Base-by-base conservation (phyloP, 2,329 filamentous ascomycete genomes). In the Aspergillus flavus region DNA sequence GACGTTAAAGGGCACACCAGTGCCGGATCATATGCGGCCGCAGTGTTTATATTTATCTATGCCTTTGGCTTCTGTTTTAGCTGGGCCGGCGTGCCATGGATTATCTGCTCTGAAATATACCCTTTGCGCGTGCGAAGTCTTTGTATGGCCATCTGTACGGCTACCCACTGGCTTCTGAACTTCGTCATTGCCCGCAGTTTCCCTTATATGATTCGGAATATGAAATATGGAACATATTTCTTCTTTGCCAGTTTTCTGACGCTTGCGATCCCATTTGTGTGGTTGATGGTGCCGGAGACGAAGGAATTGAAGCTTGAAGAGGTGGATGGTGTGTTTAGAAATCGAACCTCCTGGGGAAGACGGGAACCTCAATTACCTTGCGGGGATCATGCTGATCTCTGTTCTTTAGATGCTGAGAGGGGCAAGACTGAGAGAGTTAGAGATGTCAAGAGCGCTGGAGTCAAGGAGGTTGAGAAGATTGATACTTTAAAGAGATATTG, bases 131-230 rank as follows among this genome's bases (percentile, higher is more conserved):
- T 91, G 5, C 81, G 90, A 57, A 86, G 85, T 34, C 78, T 88
- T 68, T 90, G 90, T 68, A 88, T 91, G 1, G 85, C 88, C 2
- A 80, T 91, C 32, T 89, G 84, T 1, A 88, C 89, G 0, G 87
- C 86, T 0, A 89, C 86, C 0, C 88, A 91, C 69, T 91, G 89
- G 89, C 76, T 91, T 3, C 91, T 91, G 77, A 91, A 91, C 71
- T 90, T 91, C 59, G 84, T 91, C 6, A 86, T 91, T 58, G 88
- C 89, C 0, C 80, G 87, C 59, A 87, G 86, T 30, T 87, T 87
- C 1, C 86, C 89, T 1, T 87, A 85, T 46, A 91, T 91, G 89
- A 67, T 71, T 16, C 61, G 82, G 14, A 60, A 64, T 39, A 65
- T 71, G 4, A 45, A 53, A 0, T 70, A 59, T n/a, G 64, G 70